Conservation (phyloP, 1,284 basidiomycete genomes). For the Heterobasidion irregulare region DNA sequence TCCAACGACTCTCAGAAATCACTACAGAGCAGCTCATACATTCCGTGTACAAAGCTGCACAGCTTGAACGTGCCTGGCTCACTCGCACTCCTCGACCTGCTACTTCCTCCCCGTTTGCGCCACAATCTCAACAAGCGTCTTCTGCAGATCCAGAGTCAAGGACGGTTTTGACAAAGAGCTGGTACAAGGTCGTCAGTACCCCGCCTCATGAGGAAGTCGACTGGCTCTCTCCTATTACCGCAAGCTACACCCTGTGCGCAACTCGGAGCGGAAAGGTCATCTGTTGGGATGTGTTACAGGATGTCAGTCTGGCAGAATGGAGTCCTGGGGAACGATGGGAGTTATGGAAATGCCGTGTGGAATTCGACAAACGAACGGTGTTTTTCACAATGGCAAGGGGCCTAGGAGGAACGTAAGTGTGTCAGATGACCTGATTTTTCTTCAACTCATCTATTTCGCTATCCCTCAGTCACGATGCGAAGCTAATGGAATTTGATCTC, state of each 20-base stretch:
- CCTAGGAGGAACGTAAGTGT: constrained; percentile 40
- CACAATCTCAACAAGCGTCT: background rate
- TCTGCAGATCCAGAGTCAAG: constrained; percentile 4
- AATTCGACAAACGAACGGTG: constrained; percentile 60
- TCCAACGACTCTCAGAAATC: constrained; percentile 56
- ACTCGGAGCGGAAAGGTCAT: constrained; percentile 69
- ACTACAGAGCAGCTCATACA: constrained; percentile 47
- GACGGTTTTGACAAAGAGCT: constrained; percentile 16
- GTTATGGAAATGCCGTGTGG: constrained; percentile 68
- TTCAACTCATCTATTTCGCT: background rate
- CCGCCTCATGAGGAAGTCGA: constrained; percentile 62
- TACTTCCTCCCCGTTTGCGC: constrained; percentile 9
- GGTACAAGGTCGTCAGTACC: constrained; percentile 58
- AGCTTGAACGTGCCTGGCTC: constrained; percentile 57
- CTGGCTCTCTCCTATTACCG: constrained; percentile 69
- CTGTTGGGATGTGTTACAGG: constrained; percentile 62
- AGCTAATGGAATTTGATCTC: constrained; percentile 25
- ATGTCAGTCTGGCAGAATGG: constrained; percentile 56
- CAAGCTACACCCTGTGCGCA: constrained; percentile 62
- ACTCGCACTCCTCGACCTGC: constrained; percentile 45
- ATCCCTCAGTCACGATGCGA: constrained; percentile 18
- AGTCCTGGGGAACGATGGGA: constrained; percentile 59
- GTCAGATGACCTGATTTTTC: background rate
- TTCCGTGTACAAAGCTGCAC: constrained; percentile 51
- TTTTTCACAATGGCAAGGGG: constrained; percentile 70